Conservation (phyloP, 1,139 yeast species). For the Chernovozyma aurita region DNA sequence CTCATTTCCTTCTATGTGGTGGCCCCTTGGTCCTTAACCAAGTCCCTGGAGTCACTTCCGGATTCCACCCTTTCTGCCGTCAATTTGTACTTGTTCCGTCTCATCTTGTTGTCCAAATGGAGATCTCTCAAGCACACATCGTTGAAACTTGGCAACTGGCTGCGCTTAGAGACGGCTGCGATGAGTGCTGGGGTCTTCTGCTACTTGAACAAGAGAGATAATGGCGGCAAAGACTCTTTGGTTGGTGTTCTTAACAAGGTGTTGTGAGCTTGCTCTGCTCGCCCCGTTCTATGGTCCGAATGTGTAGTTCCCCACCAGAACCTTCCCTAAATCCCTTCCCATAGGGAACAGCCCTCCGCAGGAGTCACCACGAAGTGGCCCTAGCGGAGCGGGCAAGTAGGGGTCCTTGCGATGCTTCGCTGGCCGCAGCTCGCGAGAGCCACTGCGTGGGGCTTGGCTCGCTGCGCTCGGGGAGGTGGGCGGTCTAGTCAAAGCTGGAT, state of each 20-base stretch:
- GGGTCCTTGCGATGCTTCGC: too few relatives aligned
- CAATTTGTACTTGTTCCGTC: slow-evolving; percentile 31
- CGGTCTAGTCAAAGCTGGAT: too few relatives aligned
- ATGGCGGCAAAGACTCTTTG: slow-evolving; percentile 17
- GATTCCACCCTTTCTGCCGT: slow-evolving; percentile 23
- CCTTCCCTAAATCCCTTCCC: too few relatives aligned
- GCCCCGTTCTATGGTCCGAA: too few relatives aligned
- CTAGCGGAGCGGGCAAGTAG: too few relatives aligned
- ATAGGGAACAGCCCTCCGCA: too few relatives aligned
- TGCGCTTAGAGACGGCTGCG: slow-evolving; percentile 28
- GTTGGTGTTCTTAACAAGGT: slow-evolving; percentile 10
- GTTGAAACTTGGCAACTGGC: slow-evolving; percentile 27
- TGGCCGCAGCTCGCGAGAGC: too few relatives aligned
- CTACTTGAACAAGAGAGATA: slow-evolving; percentile 26
- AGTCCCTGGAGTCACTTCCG: neutral
- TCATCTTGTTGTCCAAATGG: slow-evolving; percentile 41
- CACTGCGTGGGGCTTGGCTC: too few relatives aligned
- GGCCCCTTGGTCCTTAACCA: neutral
- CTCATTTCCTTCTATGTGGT: slow-evolving; percentile 18
- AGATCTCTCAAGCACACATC: slow-evolving; percentile 33
- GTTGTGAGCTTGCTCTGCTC: neutral
- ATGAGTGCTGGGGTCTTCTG: slow-evolving; percentile 39
- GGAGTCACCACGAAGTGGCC: too few relatives aligned
- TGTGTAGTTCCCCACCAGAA: too few relatives aligned
- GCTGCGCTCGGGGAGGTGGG: too few relatives aligned